Conservation (phyloP, 352 stramenopile genomes). For the Peronospora belbahrii region DNA sequence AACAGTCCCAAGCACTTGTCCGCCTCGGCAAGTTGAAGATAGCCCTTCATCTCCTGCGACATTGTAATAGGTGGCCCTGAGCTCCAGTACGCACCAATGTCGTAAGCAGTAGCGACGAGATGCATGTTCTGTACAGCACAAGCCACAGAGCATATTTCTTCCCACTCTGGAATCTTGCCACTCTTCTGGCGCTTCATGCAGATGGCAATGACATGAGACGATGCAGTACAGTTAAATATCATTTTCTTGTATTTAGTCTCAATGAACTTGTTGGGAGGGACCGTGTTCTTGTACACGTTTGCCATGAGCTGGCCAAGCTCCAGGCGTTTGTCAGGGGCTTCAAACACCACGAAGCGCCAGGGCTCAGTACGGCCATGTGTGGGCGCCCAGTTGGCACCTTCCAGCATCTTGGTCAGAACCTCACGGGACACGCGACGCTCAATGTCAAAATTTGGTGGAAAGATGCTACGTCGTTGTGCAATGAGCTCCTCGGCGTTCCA, state of each 20-base stretch:
- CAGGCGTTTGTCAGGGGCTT: constrained; percentile 35
- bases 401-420: constrained; percentile 70
- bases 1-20: constrained; percentile 82
- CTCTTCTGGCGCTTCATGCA: constrained; percentile 84
- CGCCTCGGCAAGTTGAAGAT: constrained; percentile 51
- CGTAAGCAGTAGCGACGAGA: constrained; percentile 52
- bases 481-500: constrained; percentile 75
- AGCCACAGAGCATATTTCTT: constrained; percentile 69
- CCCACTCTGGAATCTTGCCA: constrained; percentile 71
- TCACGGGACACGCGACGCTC: constrained; percentile 40
- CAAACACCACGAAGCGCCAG: constrained; percentile 80
- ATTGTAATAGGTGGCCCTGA: constrained; percentile 51
- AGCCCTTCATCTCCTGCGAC: constrained; percentile 77
- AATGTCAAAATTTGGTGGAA: constrained; percentile 61
- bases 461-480: constrained; percentile 66
- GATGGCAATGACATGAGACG: constrained; percentile 78
- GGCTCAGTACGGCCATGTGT: constrained; percentile 76
- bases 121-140: constrained; percentile 85
- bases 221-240: constrained; percentile 52
- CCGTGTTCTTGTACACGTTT: constrained; percentile 57
- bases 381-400: constrained; percentile 75
- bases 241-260: constrained; percentile 79
- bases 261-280: constrained; percentile 62
- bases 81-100: constrained; percentile 82
- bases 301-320: constrained; percentile 61